phyloP scores from a whole-genome alignment of 2,329 filamentous ascomycete species.

The Cytospora paraplurivora region DNA sequence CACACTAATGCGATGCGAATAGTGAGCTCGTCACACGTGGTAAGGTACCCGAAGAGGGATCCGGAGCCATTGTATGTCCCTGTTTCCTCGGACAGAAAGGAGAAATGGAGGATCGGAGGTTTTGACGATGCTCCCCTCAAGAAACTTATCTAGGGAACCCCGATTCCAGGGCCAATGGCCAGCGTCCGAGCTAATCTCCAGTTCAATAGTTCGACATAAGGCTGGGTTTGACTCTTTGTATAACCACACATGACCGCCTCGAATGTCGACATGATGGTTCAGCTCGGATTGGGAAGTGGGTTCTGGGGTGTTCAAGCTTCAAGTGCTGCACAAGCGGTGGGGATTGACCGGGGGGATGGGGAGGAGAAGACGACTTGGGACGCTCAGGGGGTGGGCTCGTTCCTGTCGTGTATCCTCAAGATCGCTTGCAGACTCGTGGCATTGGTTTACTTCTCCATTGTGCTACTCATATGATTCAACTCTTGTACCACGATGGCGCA shows the following conservation, averaged over 20 bases:
- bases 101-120: not conserved
- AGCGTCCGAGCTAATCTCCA: too few relatives aligned
- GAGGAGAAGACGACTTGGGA: not conserved
- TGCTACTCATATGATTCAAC: constrained; percentile 18
- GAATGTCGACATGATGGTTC: not conserved
- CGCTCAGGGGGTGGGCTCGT: constrained; percentile 9
- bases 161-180: too few relatives aligned
- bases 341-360: not conserved
- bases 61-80: not conserved
- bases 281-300: not conserved
- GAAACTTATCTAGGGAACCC: not conserved
- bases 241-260: not conserved
- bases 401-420: constrained; percentile 22
- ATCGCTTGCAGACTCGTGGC: constrained; percentile 28
- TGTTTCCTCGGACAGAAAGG: not conserved
- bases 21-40: too few relatives aligned
- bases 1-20: too few relatives aligned
- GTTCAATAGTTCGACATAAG: constrained; percentile 16
- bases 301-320: constrained; percentile 7
- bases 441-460: constrained; percentile 25
- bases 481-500: constrained; percentile 26
- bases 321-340: not conserved
- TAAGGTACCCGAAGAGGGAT: too few relatives aligned
- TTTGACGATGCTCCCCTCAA: not conserved
- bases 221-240: constrained; percentile 9